These are phyloP conservation scores for Verruconis gallopava DNA, from an alignment of 2,329 filamentous ascomycete genomes.

Conservation along the genomic window DNA sequence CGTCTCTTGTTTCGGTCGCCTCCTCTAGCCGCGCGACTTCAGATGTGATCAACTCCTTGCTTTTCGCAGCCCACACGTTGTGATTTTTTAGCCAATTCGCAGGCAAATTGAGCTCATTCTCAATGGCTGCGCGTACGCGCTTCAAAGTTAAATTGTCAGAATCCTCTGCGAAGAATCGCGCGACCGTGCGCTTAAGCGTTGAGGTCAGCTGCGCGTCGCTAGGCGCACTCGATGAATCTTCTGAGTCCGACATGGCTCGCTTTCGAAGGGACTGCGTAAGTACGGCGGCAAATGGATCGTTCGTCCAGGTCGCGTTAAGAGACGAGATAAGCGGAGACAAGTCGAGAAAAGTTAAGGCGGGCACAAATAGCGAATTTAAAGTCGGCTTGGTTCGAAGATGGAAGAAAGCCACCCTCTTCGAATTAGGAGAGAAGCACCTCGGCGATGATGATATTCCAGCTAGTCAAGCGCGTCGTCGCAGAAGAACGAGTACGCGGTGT, in stretches of 20 bases:
- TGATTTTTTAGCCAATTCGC: conserved; percentile 43
- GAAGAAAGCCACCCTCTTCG: too few relatives aligned
- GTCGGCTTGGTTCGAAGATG: too few relatives aligned
- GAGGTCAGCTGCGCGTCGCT: background rate
- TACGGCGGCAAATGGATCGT: too few relatives aligned
- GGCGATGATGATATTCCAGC: too few relatives aligned
- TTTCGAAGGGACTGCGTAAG: too few relatives aligned
- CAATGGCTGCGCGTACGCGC: conserved; percentile 39
- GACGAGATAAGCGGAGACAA: too few relatives aligned
- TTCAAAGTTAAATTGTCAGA: conserved; percentile 44
- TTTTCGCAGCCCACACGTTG: conserved; percentile 40
- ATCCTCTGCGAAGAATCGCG: conserved; percentile 24
- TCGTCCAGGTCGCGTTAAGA: too few relatives aligned
- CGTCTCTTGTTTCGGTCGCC: conserved; percentile 4
- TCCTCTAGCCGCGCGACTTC: conserved; percentile 19
- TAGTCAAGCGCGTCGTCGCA: too few relatives aligned
- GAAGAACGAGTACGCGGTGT: too few relatives aligned
- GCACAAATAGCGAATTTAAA: too few relatives aligned
- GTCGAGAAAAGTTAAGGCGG: too few relatives aligned
- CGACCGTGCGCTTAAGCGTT: background rate
- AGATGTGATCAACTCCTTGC: conserved; percentile 39
- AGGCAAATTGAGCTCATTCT: conserved; percentile 38
- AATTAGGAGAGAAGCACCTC: too few relatives aligned
- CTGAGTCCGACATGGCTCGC: conserved; percentile 6
- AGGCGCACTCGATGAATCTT: background rate